These are phyloP conservation scores for Penicillium decumbens DNA, from an alignment of 2,329 filamentous ascomycete genomes.

Conservation along the genomic window DNA sequence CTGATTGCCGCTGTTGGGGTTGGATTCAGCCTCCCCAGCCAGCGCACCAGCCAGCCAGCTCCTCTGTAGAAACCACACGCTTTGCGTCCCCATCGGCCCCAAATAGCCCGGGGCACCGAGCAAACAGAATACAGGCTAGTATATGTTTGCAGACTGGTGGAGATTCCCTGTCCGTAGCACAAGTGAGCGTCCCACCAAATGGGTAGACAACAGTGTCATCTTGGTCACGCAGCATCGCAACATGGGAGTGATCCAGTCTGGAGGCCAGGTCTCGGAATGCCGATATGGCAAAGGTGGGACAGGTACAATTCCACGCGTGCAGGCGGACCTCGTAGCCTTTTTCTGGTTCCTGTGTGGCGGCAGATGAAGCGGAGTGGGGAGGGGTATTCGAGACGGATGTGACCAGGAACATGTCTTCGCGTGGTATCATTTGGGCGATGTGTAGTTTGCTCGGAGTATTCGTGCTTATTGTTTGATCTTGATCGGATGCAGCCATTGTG, in stretches of 20 bases:
- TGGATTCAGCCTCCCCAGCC: conserved; percentile 39
- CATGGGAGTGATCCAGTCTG: conserved; percentile 17
- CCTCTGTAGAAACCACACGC: conserved; percentile 54
- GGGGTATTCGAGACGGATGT: conserved; percentile 51
- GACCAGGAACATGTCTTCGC: conserved; percentile 55
- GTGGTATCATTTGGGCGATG: not conserved
- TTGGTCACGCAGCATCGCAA: conserved; percentile 14
- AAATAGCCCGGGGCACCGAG: conserved; percentile 59
- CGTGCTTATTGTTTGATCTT: conserved; percentile 1
- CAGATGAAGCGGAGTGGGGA: conserved; percentile 20
- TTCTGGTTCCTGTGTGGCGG: conserved; percentile 24
- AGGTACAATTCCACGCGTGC: conserved; percentile 80
- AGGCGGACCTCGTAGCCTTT: conserved; percentile 67
- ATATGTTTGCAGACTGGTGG: conserved; percentile 74
- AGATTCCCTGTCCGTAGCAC: conserved; percentile 14
- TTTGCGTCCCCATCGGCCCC: conserved; percentile 52
- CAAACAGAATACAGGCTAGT: conserved; percentile 72
- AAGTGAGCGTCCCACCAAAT: conserved; percentile 38
- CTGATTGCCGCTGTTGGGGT: not conserved
- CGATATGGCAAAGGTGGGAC: conserved; percentile 74
- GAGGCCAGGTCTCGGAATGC: conserved; percentile 52
- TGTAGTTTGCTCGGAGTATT: not conserved
- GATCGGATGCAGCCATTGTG: not conserved
- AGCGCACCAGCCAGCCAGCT: conserved; percentile 66
- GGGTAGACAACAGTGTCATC: conserved; percentile 19